Percentiles rank a stretch among this genome's conserved stretches.
These are phyloP conservation scores for Colletotrichum sublineola DNA, from an alignment of 2,329 filamentous ascomycete genomes.

Conservation along the genomic window DNA sequence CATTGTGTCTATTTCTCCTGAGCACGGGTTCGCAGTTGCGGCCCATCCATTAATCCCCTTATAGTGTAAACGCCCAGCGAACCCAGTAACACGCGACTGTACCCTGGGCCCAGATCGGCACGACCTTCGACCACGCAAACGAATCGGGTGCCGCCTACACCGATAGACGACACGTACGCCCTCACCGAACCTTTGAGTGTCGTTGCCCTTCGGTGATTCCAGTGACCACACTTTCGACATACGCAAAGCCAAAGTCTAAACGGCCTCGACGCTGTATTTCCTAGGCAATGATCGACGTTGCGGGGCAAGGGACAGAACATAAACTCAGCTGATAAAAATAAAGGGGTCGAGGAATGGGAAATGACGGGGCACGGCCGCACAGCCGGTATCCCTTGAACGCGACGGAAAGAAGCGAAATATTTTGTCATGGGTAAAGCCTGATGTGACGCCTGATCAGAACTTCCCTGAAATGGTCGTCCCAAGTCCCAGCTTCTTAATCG, in stretches of 20 bases:
- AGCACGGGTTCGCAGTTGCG: neutral
- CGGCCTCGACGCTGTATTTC: neutral
- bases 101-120: slow-evolving; percentile 3
- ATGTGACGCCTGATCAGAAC: slow-evolving; percentile 25
- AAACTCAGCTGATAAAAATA: neutral
- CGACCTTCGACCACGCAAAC: neutral
- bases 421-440: neutral
- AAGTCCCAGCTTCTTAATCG: neutral
- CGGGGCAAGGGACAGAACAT: neutral
- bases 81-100: neutral
- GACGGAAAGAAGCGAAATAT: slow-evolving; percentile 5
- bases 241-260: neutral
- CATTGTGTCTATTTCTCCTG: neutral
- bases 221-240: neutral
- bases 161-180: neutral
- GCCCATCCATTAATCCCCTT: neutral
- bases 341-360: neutral
- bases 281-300: slow-evolving; percentile 5
- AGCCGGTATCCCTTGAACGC: slow-evolving; percentile 2
- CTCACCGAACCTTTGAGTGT: neutral
- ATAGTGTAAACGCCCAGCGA: neutral
- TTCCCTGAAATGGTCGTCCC: slow-evolving; percentile 17
- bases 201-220: neutral
- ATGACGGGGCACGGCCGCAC: slow-evolving; percentile 6
- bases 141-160: neutral